These are phyloP conservation scores for Boehmeria nivea DNA, from an alignment of 306 rosid species.

Conservation along the genomic window DNA sequence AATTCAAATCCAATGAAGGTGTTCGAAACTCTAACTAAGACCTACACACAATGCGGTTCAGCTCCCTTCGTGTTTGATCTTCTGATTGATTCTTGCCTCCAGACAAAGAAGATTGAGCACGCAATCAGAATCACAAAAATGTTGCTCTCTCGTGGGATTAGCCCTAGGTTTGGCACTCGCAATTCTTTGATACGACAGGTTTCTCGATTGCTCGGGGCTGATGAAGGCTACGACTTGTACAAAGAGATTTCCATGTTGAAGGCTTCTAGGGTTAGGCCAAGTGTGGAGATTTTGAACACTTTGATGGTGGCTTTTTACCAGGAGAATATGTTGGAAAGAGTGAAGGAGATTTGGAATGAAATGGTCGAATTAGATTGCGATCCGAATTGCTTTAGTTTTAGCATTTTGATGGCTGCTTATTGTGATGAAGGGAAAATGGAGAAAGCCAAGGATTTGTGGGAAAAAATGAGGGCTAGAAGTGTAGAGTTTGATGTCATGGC, in stretches of 20 bases:
- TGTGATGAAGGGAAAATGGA: slow-evolving; percentile 52
- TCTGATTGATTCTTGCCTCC: slow-evolving; percentile 55
- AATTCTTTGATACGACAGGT: slow-evolving; percentile 53
- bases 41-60: slow-evolving; percentile 55
- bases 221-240: slow-evolving; percentile 43
- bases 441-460: slow-evolving; percentile 55
- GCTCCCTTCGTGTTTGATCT: slow-evolving; percentile 80
- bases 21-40: slow-evolving; percentile 50
- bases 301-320: slow-evolving; percentile 63
- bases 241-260: slow-evolving; percentile 46
- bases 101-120: slow-evolving; percentile 44
- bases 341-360: slow-evolving; percentile 58
- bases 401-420: slow-evolving; percentile 52
- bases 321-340: slow-evolving; percentile 39
- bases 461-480: slow-evolving; percentile 41
- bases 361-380: slow-evolving; percentile 30
- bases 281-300: slow-evolving; percentile 52
- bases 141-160: slow-evolving; percentile 55
- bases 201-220: slow-evolving; percentile 38
- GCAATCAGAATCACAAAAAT: slow-evolving; percentile 47
- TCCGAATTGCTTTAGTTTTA: slow-evolving; percentile 54
- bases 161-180: slow-evolving; percentile 54
- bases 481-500: slow-evolving; percentile 54
- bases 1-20: slow-evolving; percentile 41
- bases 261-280: slow-evolving; percentile 45